Percentiles rank a stretch among this genome's conserved stretches.
phyloP scores from a whole-genome alignment of 257 asterid species.

The Nicotiana benthamiana region DNA sequence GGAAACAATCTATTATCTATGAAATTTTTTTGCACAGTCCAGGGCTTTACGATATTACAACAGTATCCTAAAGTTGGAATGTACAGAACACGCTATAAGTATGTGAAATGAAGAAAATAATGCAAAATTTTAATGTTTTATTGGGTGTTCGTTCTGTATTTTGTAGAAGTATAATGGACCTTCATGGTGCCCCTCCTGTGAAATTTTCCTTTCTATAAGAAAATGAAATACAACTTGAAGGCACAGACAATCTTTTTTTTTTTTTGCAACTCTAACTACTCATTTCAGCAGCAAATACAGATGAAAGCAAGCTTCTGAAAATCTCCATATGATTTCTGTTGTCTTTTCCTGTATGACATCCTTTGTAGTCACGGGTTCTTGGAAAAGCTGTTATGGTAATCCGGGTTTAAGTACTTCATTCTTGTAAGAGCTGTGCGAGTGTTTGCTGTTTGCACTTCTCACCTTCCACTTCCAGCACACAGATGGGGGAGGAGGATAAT shows the following conservation, averaged over 20 bases:
- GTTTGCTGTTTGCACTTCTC: not conserved
- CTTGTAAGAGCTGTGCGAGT: not conserved
- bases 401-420: not conserved
- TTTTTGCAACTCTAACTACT: not conserved
- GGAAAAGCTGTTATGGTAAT: not conserved
- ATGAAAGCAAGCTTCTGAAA: not conserved
- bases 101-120: not conserved
- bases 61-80: not conserved
- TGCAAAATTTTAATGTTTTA: not conserved
- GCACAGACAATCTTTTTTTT: not conserved
- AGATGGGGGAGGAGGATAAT: not conserved
- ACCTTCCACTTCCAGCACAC: not conserved
- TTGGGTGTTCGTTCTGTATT: not conserved
- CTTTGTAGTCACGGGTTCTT: not conserved
- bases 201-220: not conserved
- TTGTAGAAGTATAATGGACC: not conserved
- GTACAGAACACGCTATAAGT: not conserved
- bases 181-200: not conserved
- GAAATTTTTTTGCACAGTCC: not conserved
- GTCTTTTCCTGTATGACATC: not conserved
- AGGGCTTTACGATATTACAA: not conserved
- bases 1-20: not conserved
- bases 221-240: not conserved
- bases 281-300: not conserved
- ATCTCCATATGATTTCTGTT: not conserved